phyloP scores from a whole-genome alignment of 768 basidiomycete species.

The Pisolithus albus region DNA sequence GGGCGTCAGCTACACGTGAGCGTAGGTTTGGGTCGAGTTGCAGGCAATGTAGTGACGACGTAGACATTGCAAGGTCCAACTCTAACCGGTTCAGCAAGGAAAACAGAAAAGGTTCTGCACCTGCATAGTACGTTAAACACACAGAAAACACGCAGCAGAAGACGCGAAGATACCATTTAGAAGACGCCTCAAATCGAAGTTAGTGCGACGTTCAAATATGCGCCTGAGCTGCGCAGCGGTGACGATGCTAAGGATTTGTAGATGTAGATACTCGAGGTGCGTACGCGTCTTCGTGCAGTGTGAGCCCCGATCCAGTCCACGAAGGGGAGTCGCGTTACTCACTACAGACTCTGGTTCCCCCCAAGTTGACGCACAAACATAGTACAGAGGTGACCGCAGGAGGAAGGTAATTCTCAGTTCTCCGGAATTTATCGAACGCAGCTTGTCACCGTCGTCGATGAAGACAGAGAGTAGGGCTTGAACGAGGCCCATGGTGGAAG shows the following conservation, averaged over 20 bases:
- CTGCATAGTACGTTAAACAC: conserved; percentile 31
- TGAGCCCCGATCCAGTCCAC: conserved; percentile 16
- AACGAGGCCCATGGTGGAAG: conserved; percentile 84
- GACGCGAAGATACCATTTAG: conserved; percentile 44
- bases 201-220: conserved; percentile 84
- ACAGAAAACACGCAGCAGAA: background rate
- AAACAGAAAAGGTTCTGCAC: conserved; percentile 75
- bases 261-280: conserved; percentile 91
- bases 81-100: conserved; percentile 67
- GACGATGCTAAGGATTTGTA: conserved; percentile 88
- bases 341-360: conserved; percentile 96
- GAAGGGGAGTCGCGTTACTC: conserved; percentile 27
- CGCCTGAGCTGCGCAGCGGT: conserved; percentile 76
- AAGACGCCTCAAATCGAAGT: conserved; percentile 81
- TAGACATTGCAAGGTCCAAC: conserved; percentile 73
- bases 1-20: conserved; percentile 66
- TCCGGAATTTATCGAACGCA: conserved; percentile 79
- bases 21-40: conserved; percentile 64
- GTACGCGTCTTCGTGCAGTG: conserved; percentile 75
- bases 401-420: conserved; percentile 80
- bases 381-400: conserved; percentile 82
- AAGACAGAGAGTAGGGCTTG: conserved; percentile 96
- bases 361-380: conserved; percentile 87
- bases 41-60: conserved; percentile 75
- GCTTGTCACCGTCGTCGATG: conserved; percentile 83